phyloP scores from a whole-genome alignment of 331 rosid species.

The Quercus phellos region DNA sequence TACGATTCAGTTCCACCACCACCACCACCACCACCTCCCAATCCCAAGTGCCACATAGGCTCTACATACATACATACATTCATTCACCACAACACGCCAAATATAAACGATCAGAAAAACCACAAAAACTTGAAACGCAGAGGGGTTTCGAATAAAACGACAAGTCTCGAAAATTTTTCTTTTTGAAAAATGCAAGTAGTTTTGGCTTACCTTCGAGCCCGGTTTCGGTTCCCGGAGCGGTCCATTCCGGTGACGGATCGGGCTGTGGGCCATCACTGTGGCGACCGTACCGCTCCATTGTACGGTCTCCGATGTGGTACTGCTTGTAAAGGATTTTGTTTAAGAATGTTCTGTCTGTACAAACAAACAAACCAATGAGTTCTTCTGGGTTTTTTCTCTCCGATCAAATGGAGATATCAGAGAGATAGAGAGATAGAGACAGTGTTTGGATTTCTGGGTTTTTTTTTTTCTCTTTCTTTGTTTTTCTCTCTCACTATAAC shows the following conservation, averaged over 20 bases:
- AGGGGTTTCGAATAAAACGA: not conserved
- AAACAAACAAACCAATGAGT: too few species aligned
- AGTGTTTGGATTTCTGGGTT: constrained; percentile 35
- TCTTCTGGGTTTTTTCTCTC: not conserved
- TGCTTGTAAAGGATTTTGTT: constrained; percentile 24
- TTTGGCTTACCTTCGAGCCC: constrained; percentile 53
- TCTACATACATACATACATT: constrained; percentile 43
- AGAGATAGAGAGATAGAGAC: constrained; percentile 30
- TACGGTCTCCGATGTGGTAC: constrained; percentile 27
- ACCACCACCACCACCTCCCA: constrained; percentile 11
- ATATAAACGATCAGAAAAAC: constrained; percentile 40
- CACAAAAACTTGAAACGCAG: not conserved
- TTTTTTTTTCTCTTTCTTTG: constrained; percentile 4
- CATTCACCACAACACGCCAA: constrained; percentile 5
- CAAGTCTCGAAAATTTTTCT: not conserved
- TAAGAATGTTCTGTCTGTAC: not conserved
- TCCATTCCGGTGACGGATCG: constrained; percentile 90
- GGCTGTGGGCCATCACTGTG: constrained; percentile 64
- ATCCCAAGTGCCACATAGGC: constrained; percentile 54
- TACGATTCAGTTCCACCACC: constrained; percentile 57
- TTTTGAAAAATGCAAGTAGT: constrained; percentile 35
- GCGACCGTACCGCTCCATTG: constrained; percentile 89
- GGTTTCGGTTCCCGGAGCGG: constrained; percentile 41
- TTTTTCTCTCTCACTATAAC: constrained; percentile 21
- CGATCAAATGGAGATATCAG: constrained; percentile 54